Evolutionary conservation across 306 rosid species (phyloP), one percentile per base, ranked within the genome.

Genomic region (Clitoria ternatea): DNA sequence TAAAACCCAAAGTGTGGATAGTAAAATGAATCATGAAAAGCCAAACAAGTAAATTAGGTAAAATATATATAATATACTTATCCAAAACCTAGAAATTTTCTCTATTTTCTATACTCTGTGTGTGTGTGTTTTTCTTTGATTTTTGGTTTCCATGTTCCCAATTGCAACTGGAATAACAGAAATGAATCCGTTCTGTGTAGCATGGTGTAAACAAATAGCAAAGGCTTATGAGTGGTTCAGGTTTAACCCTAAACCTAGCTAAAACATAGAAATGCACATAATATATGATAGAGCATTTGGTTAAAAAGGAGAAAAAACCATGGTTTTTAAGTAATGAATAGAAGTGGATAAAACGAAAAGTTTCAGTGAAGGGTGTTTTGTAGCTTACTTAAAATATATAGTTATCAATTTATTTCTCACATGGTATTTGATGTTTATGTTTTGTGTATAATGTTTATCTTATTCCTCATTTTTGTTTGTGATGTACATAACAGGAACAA

Each of bases 181-280:
- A 19, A 2, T 42, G 19, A 30, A 27, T 32, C 2, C 32, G 32
- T 30, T 54, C 26, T 42, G 59, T 43, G 37, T 55, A 39, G 48
- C 9, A 10, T 26, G 44, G 22, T 29, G 11, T 14, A 12, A 15
- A 20, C 36, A 55, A 40, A 23, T 5, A 13, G 13, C 14, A 7
- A 13, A 57, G 48, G 12, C 40, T 10, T 5, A 18, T n/a, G 27
- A 30, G 47, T 63, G 19, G 10, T 74, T 53, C 26, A 1, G 27
- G 47, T 36, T 36, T 50, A 76, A 68, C 75, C 56, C 65, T 68
- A 76, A 76, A 76, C 80, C 75, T 76, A 68, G 70, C 20, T 26
- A 33, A 23, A 12, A 36, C 4, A 59, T 13, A 36, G 39, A 65
- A 29, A 36, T 36, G 32, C 49, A 18, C 4, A 49, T 48, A 4